Conservation (phyloP, 345 rosid species). For the Corchorus capsularis region DNA sequence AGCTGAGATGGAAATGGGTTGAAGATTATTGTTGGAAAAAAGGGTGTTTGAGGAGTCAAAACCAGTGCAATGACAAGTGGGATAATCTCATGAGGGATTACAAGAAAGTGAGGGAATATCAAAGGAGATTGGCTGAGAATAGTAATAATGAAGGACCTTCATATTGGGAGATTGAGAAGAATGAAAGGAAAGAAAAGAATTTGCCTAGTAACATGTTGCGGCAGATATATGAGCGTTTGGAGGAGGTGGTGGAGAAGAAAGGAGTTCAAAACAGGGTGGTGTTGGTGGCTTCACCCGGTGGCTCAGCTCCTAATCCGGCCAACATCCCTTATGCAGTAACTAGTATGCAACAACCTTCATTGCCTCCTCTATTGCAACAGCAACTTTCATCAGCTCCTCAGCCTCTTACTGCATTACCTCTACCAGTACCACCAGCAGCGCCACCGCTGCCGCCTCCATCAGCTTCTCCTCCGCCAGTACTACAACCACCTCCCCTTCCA, state of each 20-base stretch:
- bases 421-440: conserved; percentile 21
- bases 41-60: conserved; percentile 81
- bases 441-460: conserved; percentile 31
- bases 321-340: conserved; percentile 14
- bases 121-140: conserved; percentile 38
- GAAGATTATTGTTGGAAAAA: conserved; percentile 86
- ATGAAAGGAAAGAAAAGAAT: conserved; percentile 72
- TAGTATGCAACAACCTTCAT: conserved; percentile 34
- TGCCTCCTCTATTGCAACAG: conserved; percentile 39
- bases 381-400: conserved; percentile 27
- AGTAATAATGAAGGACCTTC: conserved; percentile 28
- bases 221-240: conserved; percentile 67
- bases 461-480: conserved; percentile 19
- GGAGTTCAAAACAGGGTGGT: conserved; percentile 28
- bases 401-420: conserved; percentile 27
- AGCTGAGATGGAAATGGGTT: conserved; percentile 96
- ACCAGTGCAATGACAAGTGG: conserved; percentile 98
- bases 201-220: conserved; percentile 77
- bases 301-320: conserved; percentile 19
- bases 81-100: conserved; percentile 96
- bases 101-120: conserved; percentile 83
- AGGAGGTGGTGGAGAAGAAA: conserved; percentile 68
- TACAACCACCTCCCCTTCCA: conserved; percentile 32
- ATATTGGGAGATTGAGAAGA: conserved; percentile 88
- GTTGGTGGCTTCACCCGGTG: conserved; percentile 3